Evolutionary conservation across 75 land plant species (phyloP), one percentile per base, ranked within the genome.

Genomic region (Sequoia sempervirens): DNA sequence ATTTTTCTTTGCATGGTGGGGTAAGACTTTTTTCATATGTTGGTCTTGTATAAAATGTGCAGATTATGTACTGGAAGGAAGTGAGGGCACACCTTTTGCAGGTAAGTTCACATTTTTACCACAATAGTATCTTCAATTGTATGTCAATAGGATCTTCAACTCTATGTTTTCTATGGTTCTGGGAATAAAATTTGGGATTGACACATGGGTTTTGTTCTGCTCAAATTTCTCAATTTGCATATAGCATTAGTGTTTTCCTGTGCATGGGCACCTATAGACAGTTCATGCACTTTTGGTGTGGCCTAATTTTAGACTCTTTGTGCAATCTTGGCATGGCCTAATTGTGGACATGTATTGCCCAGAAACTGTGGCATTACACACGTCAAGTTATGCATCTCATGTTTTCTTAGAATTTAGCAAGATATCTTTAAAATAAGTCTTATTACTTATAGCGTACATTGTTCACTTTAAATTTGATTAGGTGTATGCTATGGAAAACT

Each of bases 31-130:
- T 78, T 45, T 78, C 45, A 78, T 30, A 26, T 81, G 82, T 32
- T 79, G 9, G 9, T n/a, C 38, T 43, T 82, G 13, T 82, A 20
- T 36, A 2, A 23, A 5, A 61, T 85, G 86, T 84, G 72, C 93
- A 97, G 99, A 97, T 93, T 97, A 94, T 91, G 99, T 97, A 12
- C 84, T 97, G 84, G 99, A 97, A 81, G 99, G 99, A 58, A 97
- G 99, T 86, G 90, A 93, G 85, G 97, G 94, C 7, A 97, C 99
- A 32, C 94, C 99, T 52, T 97, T 95, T 90, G 93, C 91, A 89
- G 99, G 99, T 94, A 82, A 79, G 79, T 1, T n/a, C 50, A 41
- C 45, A 45, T 8, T 11, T 1, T n/a, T 43, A 78, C 43, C 20
- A n/a, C 26, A 23, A 61, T 30, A 58, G 18, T 7, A 83, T 34